A percentile compares a stretch with the other conserved stretches of the same genome.
phyloP scores from a whole-genome alignment of 345 rosid genomes.

The Triadica sebifera region DNA sequence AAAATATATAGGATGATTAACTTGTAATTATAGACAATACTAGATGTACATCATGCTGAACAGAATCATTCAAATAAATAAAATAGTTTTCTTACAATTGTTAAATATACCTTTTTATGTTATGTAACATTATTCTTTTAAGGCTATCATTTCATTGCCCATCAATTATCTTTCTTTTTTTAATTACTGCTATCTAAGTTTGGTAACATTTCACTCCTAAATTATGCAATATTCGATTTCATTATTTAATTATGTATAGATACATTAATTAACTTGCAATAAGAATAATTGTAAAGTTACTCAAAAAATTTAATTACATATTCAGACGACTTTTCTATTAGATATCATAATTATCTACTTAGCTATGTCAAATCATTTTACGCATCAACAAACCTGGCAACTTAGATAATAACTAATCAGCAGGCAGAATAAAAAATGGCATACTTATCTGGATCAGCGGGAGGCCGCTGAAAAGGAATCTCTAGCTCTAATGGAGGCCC shows the following conservation, averaged over 20 bases:
- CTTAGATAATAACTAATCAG: neutral
- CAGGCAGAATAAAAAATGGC: conserved; percentile 16
- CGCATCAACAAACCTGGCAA: neutral
- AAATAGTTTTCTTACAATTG: neutral
- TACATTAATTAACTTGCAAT: too few relatives aligned
- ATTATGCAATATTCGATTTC: too few relatives aligned
- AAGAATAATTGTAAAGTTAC: neutral
- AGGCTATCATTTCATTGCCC: neutral
- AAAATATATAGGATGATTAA: neutral
- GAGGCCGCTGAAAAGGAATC: conserved; percentile 77
- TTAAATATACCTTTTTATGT: neutral
- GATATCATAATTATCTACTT: neutral
- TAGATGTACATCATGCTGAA: neutral
- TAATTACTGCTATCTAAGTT: neutral
- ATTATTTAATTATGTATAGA: too few relatives aligned
- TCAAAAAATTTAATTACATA: neutral
- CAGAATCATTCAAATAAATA: neutral
- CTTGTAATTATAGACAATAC: neutral
- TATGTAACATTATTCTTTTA: neutral
- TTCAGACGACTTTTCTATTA: neutral
- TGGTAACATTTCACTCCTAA: neutral
- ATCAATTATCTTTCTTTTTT: neutral
- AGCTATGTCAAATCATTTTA: neutral
- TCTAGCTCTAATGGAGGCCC: conserved; percentile 92
- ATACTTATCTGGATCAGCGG: conserved; percentile 73